These are phyloP conservation scores for Gaeumannomyces tritici DNA, from an alignment of 2,329 filamentous ascomycete genomes.

Conservation along the genomic window DNA sequence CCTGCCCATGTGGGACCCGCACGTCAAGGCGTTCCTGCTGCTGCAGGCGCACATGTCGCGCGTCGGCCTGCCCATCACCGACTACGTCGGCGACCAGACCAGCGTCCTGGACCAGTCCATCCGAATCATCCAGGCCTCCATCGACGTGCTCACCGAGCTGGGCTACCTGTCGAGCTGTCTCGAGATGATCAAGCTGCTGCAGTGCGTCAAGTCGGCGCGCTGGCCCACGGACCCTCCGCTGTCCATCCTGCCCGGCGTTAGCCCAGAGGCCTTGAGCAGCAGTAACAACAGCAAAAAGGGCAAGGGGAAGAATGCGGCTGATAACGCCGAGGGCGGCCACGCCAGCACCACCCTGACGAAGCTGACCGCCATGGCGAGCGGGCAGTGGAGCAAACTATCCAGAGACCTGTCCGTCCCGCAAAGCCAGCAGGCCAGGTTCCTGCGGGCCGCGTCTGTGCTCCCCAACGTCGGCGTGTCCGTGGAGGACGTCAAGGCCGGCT, in stretches of 20 bases:
- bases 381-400: conserved; percentile 32
- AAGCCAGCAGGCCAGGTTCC: conserved; percentile 34
- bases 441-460: conserved; percentile 53
- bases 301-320: background rate
- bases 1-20: conserved; percentile 95
- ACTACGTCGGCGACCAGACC: conserved; percentile 92
- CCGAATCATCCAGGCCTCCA: conserved; percentile 89
- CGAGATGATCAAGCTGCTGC: conserved; percentile 76
- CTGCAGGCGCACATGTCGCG: conserved; percentile 93
- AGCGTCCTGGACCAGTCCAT: conserved; percentile 91
- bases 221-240: conserved; percentile 80
- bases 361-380: conserved; percentile 31
- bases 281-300: background rate
- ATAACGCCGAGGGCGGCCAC: conserved; percentile 5
- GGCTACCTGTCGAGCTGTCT: conserved; percentile 68
- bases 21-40: conserved; percentile 90
- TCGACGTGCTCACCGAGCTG: conserved; percentile 90
- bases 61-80: conserved; percentile 84
- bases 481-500: conserved; percentile 47
- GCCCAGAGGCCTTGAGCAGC: conserved; percentile 11
- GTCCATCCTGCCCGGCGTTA: conserved; percentile 57
- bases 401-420: conserved; percentile 40
- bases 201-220: conserved; percentile 84
- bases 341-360: conserved; percentile 25
- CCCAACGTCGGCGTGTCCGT: conserved; percentile 60